Percentiles rank a stretch among this genome's conserved stretches.
phyloP scores from a whole-genome alignment of 495 filamentous ascomycete genomes.

The Aspergillus homomorphus region DNA sequence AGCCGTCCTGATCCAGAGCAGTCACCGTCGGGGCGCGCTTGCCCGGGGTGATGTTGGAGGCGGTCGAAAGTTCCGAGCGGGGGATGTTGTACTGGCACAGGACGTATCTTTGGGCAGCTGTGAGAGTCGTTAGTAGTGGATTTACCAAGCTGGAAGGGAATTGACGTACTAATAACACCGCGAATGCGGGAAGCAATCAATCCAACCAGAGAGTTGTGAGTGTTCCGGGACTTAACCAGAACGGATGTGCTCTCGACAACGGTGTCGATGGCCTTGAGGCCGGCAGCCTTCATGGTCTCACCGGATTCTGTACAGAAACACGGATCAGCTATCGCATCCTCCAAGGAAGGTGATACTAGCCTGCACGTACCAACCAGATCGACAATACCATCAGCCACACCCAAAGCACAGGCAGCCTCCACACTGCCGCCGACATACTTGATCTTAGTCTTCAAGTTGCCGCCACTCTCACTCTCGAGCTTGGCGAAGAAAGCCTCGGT shows the following conservation, averaged over 20 bases:
- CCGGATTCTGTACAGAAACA: constrained; percentile 70
- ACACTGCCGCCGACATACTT: constrained; percentile 94
- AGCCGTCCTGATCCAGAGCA: constrained; percentile 78
- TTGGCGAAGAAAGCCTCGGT: constrained; percentile 75
- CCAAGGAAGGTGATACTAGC: constrained; percentile 1
- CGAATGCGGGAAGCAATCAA: constrained; percentile 78
- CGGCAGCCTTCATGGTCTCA: constrained; percentile 96
- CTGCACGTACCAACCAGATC: constrained; percentile 78
- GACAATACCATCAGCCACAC: constrained; percentile 94
- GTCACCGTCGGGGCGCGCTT: constrained; percentile 93
- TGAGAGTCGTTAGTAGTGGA: neutral
- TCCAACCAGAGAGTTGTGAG: constrained; percentile 77
- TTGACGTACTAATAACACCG: constrained; percentile 77
- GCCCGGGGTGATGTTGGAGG: constrained; percentile 82
- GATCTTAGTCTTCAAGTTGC: constrained; percentile 62
- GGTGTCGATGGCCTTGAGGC: constrained; percentile 93
- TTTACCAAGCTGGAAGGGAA: neutral
- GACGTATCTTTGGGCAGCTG: constrained; percentile 87
- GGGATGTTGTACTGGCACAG: constrained; percentile 95
- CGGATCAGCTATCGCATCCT: neutral
- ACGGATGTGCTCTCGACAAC: constrained; percentile 83
- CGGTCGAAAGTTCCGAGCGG: constrained; percentile 60
- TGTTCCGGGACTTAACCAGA: constrained; percentile 84
- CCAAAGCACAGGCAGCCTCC: constrained; percentile 92
- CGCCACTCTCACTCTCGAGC: constrained; percentile 65